These are phyloP conservation scores for Trichoderma asperellum DNA, from an alignment of 2,329 filamentous ascomycete genomes.

Conservation along the genomic window DNA sequence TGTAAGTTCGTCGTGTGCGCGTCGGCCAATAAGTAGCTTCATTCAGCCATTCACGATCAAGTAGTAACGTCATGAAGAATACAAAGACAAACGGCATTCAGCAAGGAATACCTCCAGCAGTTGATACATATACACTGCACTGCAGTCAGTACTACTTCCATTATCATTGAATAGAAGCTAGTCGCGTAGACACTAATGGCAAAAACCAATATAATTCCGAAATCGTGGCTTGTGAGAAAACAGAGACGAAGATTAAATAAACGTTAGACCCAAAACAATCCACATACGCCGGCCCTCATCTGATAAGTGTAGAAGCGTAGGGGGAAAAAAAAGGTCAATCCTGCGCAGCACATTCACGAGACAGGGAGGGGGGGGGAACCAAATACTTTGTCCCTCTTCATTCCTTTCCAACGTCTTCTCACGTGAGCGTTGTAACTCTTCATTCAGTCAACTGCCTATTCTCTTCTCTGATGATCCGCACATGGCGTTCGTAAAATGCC, in stretches of 20 bases:
- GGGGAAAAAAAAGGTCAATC: not conserved
- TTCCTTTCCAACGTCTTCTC: not conserved
- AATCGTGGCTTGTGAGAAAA: not conserved
- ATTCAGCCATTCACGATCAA: not conserved
- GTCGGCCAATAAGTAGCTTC: not conserved
- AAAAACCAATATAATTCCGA: not conserved
- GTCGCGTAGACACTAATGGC: not conserved
- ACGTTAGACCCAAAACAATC: not conserved
- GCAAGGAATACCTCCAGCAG: not conserved
- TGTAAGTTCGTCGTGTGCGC: not conserved
- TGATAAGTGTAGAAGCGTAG: not conserved
- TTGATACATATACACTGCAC: conserved; percentile 1
- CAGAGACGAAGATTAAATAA: not conserved
- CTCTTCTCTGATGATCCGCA: conserved; percentile 55
- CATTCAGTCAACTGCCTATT: conserved; percentile 34
- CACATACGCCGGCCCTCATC: conserved; percentile 5
- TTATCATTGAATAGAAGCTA: not conserved
- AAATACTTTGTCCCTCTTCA: not conserved
- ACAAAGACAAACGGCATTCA: not conserved
- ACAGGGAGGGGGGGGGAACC: not conserved
- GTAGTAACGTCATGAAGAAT: not conserved
- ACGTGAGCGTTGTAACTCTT: not conserved
- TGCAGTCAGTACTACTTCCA: not conserved
- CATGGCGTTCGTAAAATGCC: conserved; percentile 62
- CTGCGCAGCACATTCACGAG: not conserved